A percentile compares a stretch with the other conserved stretches of the same genome.
Evolutionary conservation across 2,329 filamentous ascomycete species (phyloP).

Genomic region (Ophiocordyceps polyrhachis-furcata): DNA sequence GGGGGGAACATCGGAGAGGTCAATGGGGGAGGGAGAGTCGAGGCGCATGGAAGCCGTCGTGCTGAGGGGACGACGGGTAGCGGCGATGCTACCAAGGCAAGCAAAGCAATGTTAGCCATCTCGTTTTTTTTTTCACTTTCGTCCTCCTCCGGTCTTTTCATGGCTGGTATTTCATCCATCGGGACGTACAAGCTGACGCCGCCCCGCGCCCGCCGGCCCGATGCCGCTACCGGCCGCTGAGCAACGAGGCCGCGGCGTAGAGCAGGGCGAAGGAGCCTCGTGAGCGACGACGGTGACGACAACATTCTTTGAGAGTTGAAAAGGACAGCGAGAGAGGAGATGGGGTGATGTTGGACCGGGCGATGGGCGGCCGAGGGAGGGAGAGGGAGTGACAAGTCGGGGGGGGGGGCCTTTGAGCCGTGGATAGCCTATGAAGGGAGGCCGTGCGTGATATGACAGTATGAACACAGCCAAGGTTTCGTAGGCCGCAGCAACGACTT

Average conservation of each 20-base stretch:
- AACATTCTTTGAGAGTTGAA: background rate
- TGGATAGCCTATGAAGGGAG: background rate
- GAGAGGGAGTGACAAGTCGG: background rate
- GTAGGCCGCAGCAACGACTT: background rate
- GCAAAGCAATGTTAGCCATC: background rate
- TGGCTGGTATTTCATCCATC: background rate
- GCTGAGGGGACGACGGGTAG: background rate
- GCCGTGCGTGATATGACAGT: background rate
- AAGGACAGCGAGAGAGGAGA: background rate
- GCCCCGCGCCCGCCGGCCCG: background rate
- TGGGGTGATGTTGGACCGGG: background rate
- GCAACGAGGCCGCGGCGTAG: constrained; percentile 19
- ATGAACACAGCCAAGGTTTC: background rate
- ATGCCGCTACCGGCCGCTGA: background rate
- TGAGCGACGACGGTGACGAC: constrained; percentile 23
- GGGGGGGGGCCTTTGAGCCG: background rate
- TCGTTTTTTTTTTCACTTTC: background rate
- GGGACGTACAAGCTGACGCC: background rate
- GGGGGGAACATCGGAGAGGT: constrained; percentile 63
- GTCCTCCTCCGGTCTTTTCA: background rate
- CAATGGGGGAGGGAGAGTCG: constrained; percentile 13
- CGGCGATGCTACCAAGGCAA: background rate
- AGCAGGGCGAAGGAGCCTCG: constrained; percentile 31
- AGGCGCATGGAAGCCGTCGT: constrained; percentile 23
- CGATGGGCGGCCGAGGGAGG: background rate